Evolutionary conservation across 768 basidiomycete genomes (phyloP).

Genomic region (Amanita rimosa): DNA sequence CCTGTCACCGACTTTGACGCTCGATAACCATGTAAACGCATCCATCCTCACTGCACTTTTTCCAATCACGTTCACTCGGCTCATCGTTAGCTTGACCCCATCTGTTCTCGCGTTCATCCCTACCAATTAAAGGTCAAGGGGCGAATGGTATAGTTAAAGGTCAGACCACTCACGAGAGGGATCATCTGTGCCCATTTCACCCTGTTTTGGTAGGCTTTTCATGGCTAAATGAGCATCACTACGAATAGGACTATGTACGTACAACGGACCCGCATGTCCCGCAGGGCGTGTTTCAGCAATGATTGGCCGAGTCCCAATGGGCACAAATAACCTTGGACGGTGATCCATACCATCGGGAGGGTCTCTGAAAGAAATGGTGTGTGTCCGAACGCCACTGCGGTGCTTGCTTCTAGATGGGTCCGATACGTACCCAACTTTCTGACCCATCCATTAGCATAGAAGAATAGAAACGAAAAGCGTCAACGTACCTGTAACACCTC

Average conservation of each 20-base stretch:
- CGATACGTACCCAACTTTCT: constrained; percentile 40
- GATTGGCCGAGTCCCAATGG: constrained; percentile 54
- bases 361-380: constrained; percentile 41
- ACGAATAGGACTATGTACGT: constrained; percentile 4
- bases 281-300: constrained; percentile 61
- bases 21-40: constrained; percentile 60
- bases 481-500: constrained; percentile 53
- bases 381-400: not conserved
- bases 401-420: constrained; percentile 21
- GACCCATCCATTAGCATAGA: not conserved
- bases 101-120: not conserved
- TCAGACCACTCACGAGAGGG: not conserved
- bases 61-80: constrained; percentile 35
- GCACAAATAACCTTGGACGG: constrained; percentile 48
- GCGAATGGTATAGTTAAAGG: not conserved
- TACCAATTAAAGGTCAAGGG: not conserved
- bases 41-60: constrained; percentile 47
- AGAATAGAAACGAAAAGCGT: not conserved
- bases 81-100: constrained; percentile 31
- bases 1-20: constrained; percentile 51
- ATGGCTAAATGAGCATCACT: not conserved
- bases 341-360: constrained; percentile 27
- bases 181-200: not conserved
- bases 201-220: not conserved
- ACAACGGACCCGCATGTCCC: not conserved